Conservation (phyloP, 768 basidiomycete species). For the Trametes punicea region DNA sequence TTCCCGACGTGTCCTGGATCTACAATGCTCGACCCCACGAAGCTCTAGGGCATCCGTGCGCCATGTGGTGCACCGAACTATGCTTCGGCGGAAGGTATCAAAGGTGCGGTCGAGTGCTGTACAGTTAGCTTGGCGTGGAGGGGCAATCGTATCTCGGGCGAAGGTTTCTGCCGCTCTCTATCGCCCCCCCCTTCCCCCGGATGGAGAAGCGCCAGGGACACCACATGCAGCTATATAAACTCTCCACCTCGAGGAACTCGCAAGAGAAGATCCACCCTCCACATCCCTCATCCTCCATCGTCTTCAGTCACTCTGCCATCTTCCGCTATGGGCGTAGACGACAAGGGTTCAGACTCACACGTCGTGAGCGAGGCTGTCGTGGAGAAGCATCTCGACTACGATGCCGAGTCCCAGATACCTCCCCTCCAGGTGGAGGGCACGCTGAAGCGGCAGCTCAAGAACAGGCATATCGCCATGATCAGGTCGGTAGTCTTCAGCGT, state of each 20-base stretch:
- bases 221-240: conserved; percentile 12
- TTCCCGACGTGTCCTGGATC: not conserved
- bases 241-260: not conserved
- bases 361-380: conserved; percentile 10
- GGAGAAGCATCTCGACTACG: conserved; percentile 13
- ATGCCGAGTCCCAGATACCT: conserved; percentile 16
- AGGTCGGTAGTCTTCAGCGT: conserved; percentile 38
- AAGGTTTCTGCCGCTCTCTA: not conserved
- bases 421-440: conserved; percentile 6
- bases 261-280: conserved; percentile 7
- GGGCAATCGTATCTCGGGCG: conserved; percentile 3
- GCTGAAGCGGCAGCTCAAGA: conserved; percentile 37
- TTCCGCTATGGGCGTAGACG: conserved; percentile 17
- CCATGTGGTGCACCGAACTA: not conserved
- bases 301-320: not conserved
- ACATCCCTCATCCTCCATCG: conserved; percentile 2
- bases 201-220: not conserved
- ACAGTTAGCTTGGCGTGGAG: not conserved
- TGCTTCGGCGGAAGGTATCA: not conserved
- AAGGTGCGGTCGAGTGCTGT: conserved; percentile 1
- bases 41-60: not conserved
- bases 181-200: no score
- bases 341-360: conserved; percentile 7
- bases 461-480: conserved; percentile 81
- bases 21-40: not conserved